These are phyloP conservation scores for Solanum neorickii DNA, from an alignment of 257 asterid genomes.

Conservation along the genomic window DNA sequence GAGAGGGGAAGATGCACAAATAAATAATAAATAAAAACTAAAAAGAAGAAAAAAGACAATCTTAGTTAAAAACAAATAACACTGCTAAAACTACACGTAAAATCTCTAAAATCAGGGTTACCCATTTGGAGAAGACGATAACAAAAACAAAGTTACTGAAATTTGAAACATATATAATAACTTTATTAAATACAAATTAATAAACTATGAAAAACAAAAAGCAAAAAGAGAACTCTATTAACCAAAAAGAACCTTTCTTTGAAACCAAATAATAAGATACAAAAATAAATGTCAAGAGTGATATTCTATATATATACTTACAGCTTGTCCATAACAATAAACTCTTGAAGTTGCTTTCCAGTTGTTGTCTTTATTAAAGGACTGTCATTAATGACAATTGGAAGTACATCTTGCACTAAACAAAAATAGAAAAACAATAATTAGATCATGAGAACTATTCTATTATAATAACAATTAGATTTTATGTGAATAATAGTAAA, in stretches of 20 bases:
- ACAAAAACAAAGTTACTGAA: background rate
- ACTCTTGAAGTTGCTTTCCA: background rate
- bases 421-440: background rate
- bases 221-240: too few species aligned
- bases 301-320: too few species aligned
- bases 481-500: background rate
- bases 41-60: background rate
- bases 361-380: background rate
- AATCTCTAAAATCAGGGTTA: background rate
- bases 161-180: too few species aligned
- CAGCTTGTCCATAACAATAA: background rate
- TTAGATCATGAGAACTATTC: background rate
- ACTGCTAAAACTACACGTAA: background rate
- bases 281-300: too few species aligned
- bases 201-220: too few species aligned
- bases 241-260: too few species aligned
- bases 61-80: background rate
- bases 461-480: background rate
- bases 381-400: background rate
- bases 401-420: background rate
- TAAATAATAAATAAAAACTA: too few species aligned
- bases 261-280: too few species aligned
- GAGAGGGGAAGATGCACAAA: background rate
- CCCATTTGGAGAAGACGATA: background rate
- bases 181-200: too few species aligned